Conservation (phyloP, 352 stramenopile species). For the Globisporangium nagaii region DNA sequence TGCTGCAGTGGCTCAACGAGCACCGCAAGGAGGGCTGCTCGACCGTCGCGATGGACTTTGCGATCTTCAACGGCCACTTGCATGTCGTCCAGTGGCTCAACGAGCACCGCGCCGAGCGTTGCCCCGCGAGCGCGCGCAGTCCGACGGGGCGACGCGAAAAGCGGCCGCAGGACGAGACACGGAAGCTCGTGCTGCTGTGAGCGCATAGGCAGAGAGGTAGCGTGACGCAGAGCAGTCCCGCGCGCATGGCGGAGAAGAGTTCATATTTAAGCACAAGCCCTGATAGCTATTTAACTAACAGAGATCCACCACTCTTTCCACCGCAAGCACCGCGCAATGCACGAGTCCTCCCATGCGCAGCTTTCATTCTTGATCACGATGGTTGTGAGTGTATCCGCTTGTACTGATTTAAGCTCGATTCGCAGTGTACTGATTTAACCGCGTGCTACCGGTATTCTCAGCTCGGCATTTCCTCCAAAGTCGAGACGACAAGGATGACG, state of each 20-base stretch:
- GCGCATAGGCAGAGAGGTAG: too few relatives aligned
- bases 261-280: conserved; percentile 3
- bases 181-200: background rate
- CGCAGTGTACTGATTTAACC: too few relatives aligned
- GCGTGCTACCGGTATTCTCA: too few relatives aligned
- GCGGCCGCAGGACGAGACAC: background rate
- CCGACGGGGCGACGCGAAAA: background rate
- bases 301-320: background rate
- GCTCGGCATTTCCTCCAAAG: too few relatives aligned
- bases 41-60: conserved; percentile 15
- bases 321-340: too few relatives aligned
- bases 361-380: too few relatives aligned
- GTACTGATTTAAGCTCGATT: too few relatives aligned
- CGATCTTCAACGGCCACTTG: conserved; percentile 17
- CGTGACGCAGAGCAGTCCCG: too few relatives aligned
- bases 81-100: conserved; percentile 20
- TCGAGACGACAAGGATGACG: too few relatives aligned
- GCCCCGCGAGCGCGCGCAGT: background rate
- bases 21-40: conserved; percentile 52
- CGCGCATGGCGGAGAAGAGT: background rate
- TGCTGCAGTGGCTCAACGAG: conserved; percentile 48
- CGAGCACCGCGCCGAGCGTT: background rate
- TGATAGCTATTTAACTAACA: background rate
- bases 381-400: too few relatives aligned
- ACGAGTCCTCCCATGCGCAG: too few relatives aligned